Base-by-base conservation (phyloP, 2,329 filamentous ascomycete species). In the Xylariales sp. region DNA sequence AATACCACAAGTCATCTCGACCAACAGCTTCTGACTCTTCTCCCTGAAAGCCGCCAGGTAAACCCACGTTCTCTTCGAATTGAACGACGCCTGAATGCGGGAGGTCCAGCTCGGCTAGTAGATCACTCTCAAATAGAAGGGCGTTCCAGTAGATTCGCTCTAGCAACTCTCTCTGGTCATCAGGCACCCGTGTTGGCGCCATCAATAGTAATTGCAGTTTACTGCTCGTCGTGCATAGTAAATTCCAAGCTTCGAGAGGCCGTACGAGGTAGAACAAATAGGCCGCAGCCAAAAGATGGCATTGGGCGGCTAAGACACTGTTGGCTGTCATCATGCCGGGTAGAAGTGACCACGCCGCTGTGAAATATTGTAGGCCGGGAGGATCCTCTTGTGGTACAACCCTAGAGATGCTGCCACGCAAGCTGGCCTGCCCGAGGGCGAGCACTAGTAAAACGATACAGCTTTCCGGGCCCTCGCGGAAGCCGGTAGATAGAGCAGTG, bases 61-160 rank as follows among this genome's bases (percentile, higher is more conserved):
- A 83, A 9, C 91, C 91, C 65, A 95, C 91, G 23, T 89, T 89
- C 74, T 95, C 92, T 78, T 95, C 93, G 63, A 93, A 93, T 72
- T 93, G 90, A 28, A 93, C 91, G 58, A 95, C 92, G 5, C 92
- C 92, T 2, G 92, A 94, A 77, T 95, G 92, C 3, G 93, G 92
- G 16, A 96, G 84, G 76, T 95, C 92, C 41, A 95, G 81, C 77
- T 95, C 92, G 8, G 92, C 91, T 3, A 94, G 84, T 46, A 95
- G 84, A 76, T 95, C 92, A 75, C 89, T 94, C 79, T 95, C 92
- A 67, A 93, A 93, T 58, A 95, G 86, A 1, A 94, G 82, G 2
- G 92, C 86, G 73, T 96, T 95, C 93, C 93, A 96, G 81, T 93
- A 96, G 14, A 95, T 90, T 56, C 93, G 85, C 78, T 93, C 91